Percentiles rank a stretch among this genome's conserved stretches.
phyloP scores from a whole-genome alignment of 257 asterid genomes.

The Lavandula angustifolia region DNA sequence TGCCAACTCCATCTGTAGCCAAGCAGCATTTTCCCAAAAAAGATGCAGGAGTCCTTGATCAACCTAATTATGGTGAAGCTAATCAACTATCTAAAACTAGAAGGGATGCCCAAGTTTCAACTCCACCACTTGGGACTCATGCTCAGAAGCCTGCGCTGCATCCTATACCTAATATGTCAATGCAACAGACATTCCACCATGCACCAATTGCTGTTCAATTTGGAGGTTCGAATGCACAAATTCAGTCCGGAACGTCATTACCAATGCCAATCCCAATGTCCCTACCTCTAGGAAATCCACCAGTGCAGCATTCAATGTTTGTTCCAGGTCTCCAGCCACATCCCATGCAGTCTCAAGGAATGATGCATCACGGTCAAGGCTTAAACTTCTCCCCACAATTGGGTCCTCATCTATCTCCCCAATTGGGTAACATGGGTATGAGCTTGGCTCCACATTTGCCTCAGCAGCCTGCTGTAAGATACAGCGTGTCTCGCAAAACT shows the following conservation, averaged over 20 bases:
- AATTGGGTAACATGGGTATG: conserved; percentile 73
- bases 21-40: conserved; percentile 59
- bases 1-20: conserved; percentile 62
- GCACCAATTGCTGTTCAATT: conserved; percentile 63
- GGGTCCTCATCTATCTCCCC: conserved; percentile 71
- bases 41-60: conserved; percentile 52
- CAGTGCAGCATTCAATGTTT: conserved; percentile 71
- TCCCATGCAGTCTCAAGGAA: conserved; percentile 77
- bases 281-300: conserved; percentile 63
- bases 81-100: conserved; percentile 51
- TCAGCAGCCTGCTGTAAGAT: conserved; percentile 65
- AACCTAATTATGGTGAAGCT: conserved; percentile 46
- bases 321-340: conserved; percentile 73
- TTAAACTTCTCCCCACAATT: conserved; percentile 64
- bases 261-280: conserved; percentile 64
- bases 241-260: conserved; percentile 64
- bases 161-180: conserved; percentile 54
- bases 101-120: conserved; percentile 60
- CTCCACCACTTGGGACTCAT: conserved; percentile 52
- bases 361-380: conserved; percentile 76
- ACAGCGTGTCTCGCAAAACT: conserved; percentile 52
- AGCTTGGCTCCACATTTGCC: conserved; percentile 64
- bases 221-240: conserved; percentile 79
- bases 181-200: conserved; percentile 67
- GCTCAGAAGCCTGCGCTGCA: conserved; percentile 61